phyloP scores from a whole-genome alignment of 768 basidiomycete genomes.

The Boletus sp. region DNA sequence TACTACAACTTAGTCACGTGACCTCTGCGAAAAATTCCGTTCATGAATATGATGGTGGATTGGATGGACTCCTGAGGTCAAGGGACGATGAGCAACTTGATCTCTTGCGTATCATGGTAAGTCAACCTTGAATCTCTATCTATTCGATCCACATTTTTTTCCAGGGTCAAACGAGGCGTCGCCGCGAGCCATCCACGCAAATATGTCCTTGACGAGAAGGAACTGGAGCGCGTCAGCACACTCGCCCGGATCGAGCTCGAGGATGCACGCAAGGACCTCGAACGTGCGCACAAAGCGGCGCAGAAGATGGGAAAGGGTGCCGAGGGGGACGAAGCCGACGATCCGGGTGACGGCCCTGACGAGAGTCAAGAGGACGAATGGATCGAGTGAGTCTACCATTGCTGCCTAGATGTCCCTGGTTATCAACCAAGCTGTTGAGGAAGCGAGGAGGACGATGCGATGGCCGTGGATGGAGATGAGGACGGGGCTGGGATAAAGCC shows the following conservation, averaged over 20 bases:
- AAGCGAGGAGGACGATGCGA: conserved; percentile 55
- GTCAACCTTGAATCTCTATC: not conserved
- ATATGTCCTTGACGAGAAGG: conserved; percentile 88
- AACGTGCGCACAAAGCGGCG: conserved; percentile 76
- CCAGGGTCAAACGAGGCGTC: conserved; percentile 78
- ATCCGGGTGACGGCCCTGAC: conserved; percentile 39
- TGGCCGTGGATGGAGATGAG: conserved; percentile 54
- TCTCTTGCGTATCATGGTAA: conserved; percentile 67
- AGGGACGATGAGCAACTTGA: conserved; percentile 64
- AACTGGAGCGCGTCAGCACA: conserved; percentile 85
- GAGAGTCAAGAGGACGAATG: conserved; percentile 59
- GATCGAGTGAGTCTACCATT: conserved; percentile 78
- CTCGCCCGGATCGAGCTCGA: conserved; percentile 87
- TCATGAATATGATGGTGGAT: not conserved
- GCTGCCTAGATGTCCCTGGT: conserved; percentile 5
- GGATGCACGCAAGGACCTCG: conserved; percentile 82
- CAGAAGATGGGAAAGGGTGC: conserved; percentile 66
- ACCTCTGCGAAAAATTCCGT: conserved; percentile 7
- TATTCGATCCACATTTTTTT: not conserved
- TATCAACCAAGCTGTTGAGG: conserved; percentile 19
- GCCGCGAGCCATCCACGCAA: conserved; percentile 73
- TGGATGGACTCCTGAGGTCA: not conserved
- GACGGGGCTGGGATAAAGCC: not conserved
- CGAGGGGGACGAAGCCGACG: conserved; percentile 66
- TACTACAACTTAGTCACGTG: conserved; percentile 13